Percentiles rank a stretch among this genome's conserved stretches.
Evolutionary conservation across 2,329 filamentous ascomycete species (phyloP).

Genomic region (Aspergillus tubingensis): DNA sequence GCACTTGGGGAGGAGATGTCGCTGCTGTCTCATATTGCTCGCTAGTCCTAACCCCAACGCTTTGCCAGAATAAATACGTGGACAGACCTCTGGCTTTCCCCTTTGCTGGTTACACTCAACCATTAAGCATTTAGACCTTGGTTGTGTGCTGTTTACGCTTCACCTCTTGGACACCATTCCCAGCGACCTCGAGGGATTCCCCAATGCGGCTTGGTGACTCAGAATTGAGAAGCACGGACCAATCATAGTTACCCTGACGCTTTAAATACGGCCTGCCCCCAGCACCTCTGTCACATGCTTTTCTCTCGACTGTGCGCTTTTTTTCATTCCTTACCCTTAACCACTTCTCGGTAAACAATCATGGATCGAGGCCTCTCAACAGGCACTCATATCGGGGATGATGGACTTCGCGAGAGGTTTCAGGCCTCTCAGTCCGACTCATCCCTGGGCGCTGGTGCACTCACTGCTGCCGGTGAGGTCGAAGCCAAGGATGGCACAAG

Average conservation of each 20-base stretch:
- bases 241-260: slow-evolving; percentile 15
- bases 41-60: not conserved
- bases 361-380: slow-evolving; percentile 45
- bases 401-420: slow-evolving; percentile 53
- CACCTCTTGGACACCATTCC: too few relatives aligned
- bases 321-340: slow-evolving; percentile 23
- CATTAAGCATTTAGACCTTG: not conserved
- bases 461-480: slow-evolving; percentile 32
- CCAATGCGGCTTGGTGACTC: slow-evolving; percentile 15
- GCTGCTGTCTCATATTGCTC: not conserved
- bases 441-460: slow-evolving; percentile 50
- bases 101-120: not conserved
- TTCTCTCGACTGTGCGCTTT: slow-evolving; percentile 7
- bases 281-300: slow-evolving; percentile 23
- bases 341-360: slow-evolving; percentile 19
- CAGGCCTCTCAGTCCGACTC: slow-evolving; percentile 42
- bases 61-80: slow-evolving; percentile 1
- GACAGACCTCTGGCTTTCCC: not conserved
- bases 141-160: not conserved
- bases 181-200: not conserved
- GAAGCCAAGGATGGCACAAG: slow-evolving; percentile 52
- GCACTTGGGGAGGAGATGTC: not conserved
- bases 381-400: slow-evolving; percentile 35
- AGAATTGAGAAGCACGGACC: slow-evolving; percentile 11
- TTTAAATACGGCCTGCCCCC: slow-evolving; percentile 17